A percentile compares a stretch with the other conserved stretches of the same genome.
Conservation (phyloP, 2,329 filamentous ascomycete genomes). For the Grosmannia serpens region DNA sequence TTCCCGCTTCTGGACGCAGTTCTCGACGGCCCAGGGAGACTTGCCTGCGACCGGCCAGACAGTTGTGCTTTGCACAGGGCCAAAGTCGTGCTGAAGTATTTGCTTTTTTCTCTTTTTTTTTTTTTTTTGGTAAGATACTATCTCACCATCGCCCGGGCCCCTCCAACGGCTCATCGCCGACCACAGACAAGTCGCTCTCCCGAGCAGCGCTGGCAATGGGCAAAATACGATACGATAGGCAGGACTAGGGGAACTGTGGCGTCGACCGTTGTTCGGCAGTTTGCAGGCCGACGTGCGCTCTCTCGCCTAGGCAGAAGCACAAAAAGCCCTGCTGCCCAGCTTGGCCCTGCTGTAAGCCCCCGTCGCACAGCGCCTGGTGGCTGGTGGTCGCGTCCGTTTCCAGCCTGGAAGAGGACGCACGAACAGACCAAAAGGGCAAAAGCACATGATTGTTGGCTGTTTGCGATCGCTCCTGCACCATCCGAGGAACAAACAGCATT, state of each 20-base stretch:
- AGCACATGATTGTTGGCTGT: not conserved
- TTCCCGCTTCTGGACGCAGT: not conserved
- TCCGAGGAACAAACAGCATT: not conserved
- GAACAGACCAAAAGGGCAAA: not conserved
- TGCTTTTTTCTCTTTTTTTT: not conserved
- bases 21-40: not conserved
- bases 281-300: too few species aligned
- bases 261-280: not conserved
- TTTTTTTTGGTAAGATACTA: not conserved
- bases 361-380: not conserved
- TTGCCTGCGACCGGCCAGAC: not conserved
- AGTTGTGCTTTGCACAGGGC: not conserved
- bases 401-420: not conserved
- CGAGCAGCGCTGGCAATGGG: too few species aligned
- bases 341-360: not conserved
- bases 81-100: not conserved
- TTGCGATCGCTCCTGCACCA: not conserved
- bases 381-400: not conserved
- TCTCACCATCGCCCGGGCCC: not conserved
- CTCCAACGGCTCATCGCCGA: too few species aligned
- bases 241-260: too few species aligned
- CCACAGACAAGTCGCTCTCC: too few species aligned
- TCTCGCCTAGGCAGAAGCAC: too few species aligned
- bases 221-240: too few species aligned
- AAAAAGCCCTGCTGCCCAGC: too few species aligned